phyloP scores from a whole-genome alignment of 257 asterid genomes.

The Nicotiana tabacum region DNA sequence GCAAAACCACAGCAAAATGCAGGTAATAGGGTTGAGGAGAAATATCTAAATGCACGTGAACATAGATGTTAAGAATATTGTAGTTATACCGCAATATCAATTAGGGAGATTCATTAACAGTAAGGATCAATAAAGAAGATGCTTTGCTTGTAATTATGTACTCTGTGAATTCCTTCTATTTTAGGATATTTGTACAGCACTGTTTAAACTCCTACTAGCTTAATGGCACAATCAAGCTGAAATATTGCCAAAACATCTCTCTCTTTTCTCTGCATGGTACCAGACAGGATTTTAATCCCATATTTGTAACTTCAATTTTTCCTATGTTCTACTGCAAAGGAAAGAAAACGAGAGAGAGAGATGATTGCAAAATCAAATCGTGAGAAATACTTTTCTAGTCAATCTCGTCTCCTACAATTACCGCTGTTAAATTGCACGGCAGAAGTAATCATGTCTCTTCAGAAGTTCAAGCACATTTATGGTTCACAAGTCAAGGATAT shows the following conservation, averaged over 20 bases:
- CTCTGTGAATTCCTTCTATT: neutral
- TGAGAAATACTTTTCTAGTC: neutral
- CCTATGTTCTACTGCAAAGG: neutral
- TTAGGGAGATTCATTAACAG: neutral
- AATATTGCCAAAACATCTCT: neutral
- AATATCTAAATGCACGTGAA: neutral
- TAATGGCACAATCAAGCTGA: neutral
- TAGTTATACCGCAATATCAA: neutral
- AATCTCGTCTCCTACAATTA: neutral
- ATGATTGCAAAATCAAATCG: neutral
- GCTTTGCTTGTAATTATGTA: neutral
- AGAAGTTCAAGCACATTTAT: neutral
- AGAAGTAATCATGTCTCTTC: neutral
- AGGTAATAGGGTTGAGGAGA: neutral
- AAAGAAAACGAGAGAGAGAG: neutral
- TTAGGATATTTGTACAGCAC: neutral
- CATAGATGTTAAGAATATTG: neutral
- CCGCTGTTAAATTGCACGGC: neutral
- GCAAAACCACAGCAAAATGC: conserved; percentile 4
- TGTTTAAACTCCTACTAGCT: neutral
- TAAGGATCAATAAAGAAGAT: neutral
- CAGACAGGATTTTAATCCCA: neutral
- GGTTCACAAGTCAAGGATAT: neutral
- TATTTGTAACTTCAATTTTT: neutral
- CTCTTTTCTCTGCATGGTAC: neutral